Percentiles rank a stretch among this genome's conserved stretches.
These are phyloP conservation scores for Phytophthora syringae DNA, from an alignment of 352 stramenopile species.

Conservation along the genomic window DNA sequence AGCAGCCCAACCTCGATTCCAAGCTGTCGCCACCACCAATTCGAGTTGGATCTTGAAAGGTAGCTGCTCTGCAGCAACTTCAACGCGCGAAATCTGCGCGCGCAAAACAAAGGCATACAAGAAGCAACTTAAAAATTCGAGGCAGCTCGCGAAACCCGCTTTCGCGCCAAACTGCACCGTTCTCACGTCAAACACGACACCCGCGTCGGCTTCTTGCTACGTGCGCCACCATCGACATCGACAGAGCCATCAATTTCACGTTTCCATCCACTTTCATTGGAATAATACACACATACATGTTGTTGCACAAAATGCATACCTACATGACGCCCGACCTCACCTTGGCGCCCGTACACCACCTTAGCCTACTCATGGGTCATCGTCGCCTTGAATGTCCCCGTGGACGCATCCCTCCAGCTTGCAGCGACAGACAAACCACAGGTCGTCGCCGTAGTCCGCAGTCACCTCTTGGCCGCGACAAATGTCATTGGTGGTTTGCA, in stretches of 20 bases:
- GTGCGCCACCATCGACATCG: neutral
- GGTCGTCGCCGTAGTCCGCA: conserved; percentile 11
- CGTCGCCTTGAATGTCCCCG: conserved; percentile 6
- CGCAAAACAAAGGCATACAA: neutral
- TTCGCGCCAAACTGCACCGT: neutral
- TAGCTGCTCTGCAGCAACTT: neutral
- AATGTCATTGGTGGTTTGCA: neutral
- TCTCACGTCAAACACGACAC: neutral
- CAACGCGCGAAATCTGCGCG: conserved; percentile 14
- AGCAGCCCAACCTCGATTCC: neutral
- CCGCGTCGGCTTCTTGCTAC: neutral
- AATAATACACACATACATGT: neutral
- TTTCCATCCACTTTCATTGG: neutral
- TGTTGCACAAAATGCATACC: neutral
- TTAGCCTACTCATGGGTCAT: conserved; percentile 3
- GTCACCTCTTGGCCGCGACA: conserved; percentile 5
- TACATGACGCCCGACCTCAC: neutral
- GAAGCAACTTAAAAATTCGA: neutral
- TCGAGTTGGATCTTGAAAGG: neutral
- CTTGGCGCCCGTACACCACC: neutral
- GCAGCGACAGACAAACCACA: conserved; percentile 18
- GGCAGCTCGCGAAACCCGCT: neutral
- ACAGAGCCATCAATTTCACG: neutral
- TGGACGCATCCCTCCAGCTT: neutral
- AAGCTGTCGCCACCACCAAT: neutral